Base-by-base conservation (phyloP, 2,329 filamentous ascomycete species). In the Chaetomium sp. region DNA sequence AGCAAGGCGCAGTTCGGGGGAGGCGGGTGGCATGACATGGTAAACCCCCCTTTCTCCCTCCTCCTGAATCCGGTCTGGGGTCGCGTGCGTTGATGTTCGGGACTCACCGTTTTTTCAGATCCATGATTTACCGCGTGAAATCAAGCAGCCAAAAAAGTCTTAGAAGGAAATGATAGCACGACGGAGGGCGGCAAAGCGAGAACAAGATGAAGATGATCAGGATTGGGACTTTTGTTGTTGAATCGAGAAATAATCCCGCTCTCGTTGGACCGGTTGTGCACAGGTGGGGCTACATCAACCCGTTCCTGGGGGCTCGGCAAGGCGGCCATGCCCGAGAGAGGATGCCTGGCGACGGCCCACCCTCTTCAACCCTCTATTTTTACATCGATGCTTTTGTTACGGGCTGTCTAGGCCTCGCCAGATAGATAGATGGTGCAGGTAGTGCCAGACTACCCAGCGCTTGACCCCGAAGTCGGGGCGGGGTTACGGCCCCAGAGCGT, bases 1-100 rank as follows among this genome's bases (percentile, higher is more conserved):
- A 95, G 92, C 75, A 79, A 85, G 65, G 89, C 86, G 58, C 81
- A 85, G 64, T 93, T 92, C 77, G 90, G 88, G 23, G 92, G 92
- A 45, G 91, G 92, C 35, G 88, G 87, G 21, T 97, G 93, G 92
- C 83, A 86, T 70, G 88, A 95, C 74, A 87, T 97, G 91, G 90
- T 93, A 75, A 75, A 82, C 65, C 23, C 35, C n/a, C 6, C 35
- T 58, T 19, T 31, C 42, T 33, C 12, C 23, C 16, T 31, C 47
- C 47, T 23, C 38, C 35, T 25, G 5, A 9, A 1, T 29, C n/a
- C 16, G 3, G 2, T 23, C 23, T 27, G 4, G 12, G 10, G 21
- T 50, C 47, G 10, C 9, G 25, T 54, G 21, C 12, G 55, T 57
- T 4, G 16, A 45, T 23, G 9, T n/a, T 9, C 16, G 21, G 7